A percentile compares a stretch with the other conserved stretches of the same genome.
phyloP scores from a whole-genome alignment of 306 rosid genomes.

The Erythrophleum fordii region DNA sequence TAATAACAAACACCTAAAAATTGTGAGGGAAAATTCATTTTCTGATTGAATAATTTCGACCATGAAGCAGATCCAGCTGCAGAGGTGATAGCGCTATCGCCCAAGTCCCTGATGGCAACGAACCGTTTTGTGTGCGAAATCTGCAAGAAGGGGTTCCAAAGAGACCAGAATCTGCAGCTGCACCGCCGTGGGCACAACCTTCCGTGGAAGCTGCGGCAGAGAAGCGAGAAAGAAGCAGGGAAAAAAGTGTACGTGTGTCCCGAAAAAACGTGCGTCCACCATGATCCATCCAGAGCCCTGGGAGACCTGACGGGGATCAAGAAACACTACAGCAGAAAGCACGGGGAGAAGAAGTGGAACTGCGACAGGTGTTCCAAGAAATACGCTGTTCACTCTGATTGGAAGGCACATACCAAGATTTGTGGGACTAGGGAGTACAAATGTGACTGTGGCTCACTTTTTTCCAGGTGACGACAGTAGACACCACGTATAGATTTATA shows the following conservation, averaged over 20 bases:
- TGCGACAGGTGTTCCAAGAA: slow-evolving; percentile 4
- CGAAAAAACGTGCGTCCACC: slow-evolving; percentile 81
- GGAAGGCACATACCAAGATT: slow-evolving; percentile 2
- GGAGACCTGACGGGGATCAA: background rate
- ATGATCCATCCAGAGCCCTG: slow-evolving; percentile 61
- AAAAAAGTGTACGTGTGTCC: slow-evolving; percentile 94
- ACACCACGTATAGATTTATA: no score
- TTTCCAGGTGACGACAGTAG: slow-evolving; percentile 78
- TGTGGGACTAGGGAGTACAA: background rate
- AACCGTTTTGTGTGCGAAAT: slow-evolving; percentile 5
- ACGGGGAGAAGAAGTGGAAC: background rate
- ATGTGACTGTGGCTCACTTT: slow-evolving; percentile 48
- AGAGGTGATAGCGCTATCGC: background rate
- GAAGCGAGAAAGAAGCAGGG: slow-evolving; percentile 58
- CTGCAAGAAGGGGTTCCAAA: slow-evolving; percentile 1
- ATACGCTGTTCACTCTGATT: background rate
- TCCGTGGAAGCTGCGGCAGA: slow-evolving; percentile 41
- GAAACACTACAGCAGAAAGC: background rate
- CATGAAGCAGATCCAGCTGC: background rate
- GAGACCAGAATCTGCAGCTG: slow-evolving; percentile 17
- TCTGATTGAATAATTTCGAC: no score
- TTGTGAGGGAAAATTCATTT: background rate
- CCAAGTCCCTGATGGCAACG: background rate
- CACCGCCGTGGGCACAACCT: slow-evolving; percentile 5
- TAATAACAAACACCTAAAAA: background rate